A percentile compares a stretch with the other conserved stretches of the same genome.
Evolutionary conservation across 75 land plant genomes (phyloP).

Genomic region (Selaginella tamariscina): DNA sequence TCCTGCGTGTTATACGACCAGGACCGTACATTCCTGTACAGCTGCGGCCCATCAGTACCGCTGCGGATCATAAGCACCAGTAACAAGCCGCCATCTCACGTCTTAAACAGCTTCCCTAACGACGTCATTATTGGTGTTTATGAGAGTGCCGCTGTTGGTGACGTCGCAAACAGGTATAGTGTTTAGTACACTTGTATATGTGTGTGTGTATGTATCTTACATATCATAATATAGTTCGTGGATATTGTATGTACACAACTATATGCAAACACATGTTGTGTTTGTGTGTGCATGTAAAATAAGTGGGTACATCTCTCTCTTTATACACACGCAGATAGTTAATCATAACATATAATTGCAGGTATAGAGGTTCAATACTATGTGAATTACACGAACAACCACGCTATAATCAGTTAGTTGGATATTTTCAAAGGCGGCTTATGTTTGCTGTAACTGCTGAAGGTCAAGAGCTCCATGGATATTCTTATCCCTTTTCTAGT

Average conservation of each 20-base stretch:
- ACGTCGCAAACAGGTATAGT: not conserved
- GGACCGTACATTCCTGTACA: not conserved
- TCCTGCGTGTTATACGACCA: slow-evolving; percentile 14
- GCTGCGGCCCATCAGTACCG: slow-evolving; percentile 14
- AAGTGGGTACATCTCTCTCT: too few species aligned
- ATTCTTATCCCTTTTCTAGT: slow-evolving; percentile 3
- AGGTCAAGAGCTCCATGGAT: slow-evolving; percentile 5
- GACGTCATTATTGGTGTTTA: not conserved
- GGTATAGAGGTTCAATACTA: slow-evolving; percentile 9
- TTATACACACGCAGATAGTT: not conserved
- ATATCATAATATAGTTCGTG: too few species aligned
- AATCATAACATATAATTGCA: not conserved
- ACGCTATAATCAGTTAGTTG: not conserved
- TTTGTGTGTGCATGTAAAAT: too few species aligned
- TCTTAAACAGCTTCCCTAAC: not conserved
- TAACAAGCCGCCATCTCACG: slow-evolving; percentile 7
- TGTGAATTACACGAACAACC: slow-evolving; percentile 1
- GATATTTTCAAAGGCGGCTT: slow-evolving; percentile 10
- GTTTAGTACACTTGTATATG: too few species aligned
- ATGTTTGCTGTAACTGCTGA: slow-evolving; percentile 11
- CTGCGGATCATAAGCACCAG: slow-evolving; percentile 13
- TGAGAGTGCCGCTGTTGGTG: not conserved
- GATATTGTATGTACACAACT: too few species aligned
- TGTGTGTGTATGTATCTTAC: too few species aligned
- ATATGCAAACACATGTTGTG: too few species aligned